Evolutionary conservation across 2,329 filamentous ascomycete genomes (phyloP).

Genomic region (Ciborinia camelliae): DNA sequence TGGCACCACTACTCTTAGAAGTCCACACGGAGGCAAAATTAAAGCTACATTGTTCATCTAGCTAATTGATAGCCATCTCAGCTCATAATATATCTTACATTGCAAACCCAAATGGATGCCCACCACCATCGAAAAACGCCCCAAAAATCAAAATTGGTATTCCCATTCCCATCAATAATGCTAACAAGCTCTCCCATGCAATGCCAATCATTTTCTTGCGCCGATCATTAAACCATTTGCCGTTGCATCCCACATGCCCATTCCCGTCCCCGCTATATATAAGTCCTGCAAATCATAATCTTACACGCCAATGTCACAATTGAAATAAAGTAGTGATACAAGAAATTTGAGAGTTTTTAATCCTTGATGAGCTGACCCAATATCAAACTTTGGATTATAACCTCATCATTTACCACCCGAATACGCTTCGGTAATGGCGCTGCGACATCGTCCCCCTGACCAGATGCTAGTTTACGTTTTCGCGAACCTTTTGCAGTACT

Average conservation of each 20-base stretch:
- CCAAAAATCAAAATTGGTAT: constrained; percentile 8
- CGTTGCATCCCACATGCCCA: background rate
- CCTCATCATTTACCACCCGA: constrained; percentile 74
- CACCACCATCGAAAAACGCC: background rate
- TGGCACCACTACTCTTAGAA: background rate
- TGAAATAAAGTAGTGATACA: background rate
- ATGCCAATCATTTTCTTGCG: background rate
- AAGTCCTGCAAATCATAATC: background rate
- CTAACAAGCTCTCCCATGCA: background rate
- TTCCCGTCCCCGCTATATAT: background rate
- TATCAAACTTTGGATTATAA: constrained; percentile 90
- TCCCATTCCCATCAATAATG: background rate
- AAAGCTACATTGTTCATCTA: background rate
- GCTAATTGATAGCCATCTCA: background rate
- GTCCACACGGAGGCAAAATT: background rate
- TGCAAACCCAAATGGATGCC: background rate
- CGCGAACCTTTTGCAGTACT: constrained; percentile 37
- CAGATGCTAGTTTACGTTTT: constrained; percentile 45
- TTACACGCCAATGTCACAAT: background rate
- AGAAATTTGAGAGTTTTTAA: background rate
- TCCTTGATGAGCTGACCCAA: constrained; percentile 65
- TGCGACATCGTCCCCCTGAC: constrained; percentile 35
- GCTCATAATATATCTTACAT: background rate
- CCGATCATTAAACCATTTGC: background rate
- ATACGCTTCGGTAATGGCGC: constrained; percentile 49